Evolutionary conservation across 306 rosid species (phyloP).

Genomic region (Gastrolobium bilobum): DNA sequence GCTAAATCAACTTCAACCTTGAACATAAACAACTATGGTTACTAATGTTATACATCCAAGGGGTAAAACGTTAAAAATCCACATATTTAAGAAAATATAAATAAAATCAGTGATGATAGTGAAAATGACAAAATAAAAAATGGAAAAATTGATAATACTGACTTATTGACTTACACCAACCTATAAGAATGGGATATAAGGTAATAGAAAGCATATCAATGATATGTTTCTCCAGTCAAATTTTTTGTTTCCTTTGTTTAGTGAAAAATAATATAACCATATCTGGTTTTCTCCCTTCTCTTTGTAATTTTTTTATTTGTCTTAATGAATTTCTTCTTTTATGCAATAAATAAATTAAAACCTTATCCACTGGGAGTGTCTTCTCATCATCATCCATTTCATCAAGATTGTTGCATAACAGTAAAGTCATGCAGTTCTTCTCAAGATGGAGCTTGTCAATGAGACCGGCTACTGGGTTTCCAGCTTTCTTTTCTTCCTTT

Average conservation of each 20-base stretch:
- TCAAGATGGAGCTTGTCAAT: slow-evolving; percentile 97
- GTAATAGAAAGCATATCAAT: slow-evolving; percentile 11
- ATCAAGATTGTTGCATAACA: slow-evolving; percentile 93
- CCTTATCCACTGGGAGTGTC: slow-evolving; percentile 98
- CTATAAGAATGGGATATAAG: slow-evolving; percentile 26
- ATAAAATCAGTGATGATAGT: slow-evolving; percentile 16
- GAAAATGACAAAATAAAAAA: slow-evolving; percentile 6
- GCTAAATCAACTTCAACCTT: slow-evolving; percentile 97
- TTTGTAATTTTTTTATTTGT: background rate
- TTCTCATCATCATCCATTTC: slow-evolving; percentile 99
- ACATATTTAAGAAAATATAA: slow-evolving; percentile 12
- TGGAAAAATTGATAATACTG: slow-evolving; percentile 5
- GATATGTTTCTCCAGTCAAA: slow-evolving; percentile 31
- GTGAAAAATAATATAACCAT: slow-evolving; percentile 8
- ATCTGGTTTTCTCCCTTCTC: background rate
- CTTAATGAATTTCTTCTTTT: slow-evolving; percentile 20
- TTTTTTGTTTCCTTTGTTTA: background rate
- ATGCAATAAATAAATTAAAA: slow-evolving; percentile 39
- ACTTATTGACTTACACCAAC: slow-evolving; percentile 23
- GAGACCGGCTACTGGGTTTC: slow-evolving; percentile 96
- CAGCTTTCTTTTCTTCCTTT: slow-evolving; percentile 97
- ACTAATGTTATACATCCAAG: slow-evolving; percentile 36
- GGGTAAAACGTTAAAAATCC: slow-evolving; percentile 26
- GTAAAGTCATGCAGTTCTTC: slow-evolving; percentile 90
- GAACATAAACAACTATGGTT: slow-evolving; percentile 27